Conservation (phyloP, 176 grass and related monocot genomes). For the Oryza glumipatula region DNA sequence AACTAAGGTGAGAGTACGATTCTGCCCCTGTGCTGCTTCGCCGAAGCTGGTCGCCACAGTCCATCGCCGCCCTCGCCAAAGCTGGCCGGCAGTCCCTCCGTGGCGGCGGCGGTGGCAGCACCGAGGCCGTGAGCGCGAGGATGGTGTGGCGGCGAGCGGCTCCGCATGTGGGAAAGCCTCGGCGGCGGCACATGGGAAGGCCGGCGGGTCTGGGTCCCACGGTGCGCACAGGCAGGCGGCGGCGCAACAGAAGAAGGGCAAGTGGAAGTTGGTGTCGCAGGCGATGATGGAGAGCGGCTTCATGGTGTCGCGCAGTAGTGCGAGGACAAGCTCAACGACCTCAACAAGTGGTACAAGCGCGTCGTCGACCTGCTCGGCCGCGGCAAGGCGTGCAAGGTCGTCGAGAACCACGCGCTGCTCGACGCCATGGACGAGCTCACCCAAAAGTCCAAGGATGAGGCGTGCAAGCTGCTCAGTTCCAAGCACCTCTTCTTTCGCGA, state of each 20-base stretch:
- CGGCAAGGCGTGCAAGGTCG: conserved; percentile 76
- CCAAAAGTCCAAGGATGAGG: conserved; percentile 79
- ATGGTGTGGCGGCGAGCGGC: not conserved
- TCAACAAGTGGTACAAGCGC: conserved; percentile 53
- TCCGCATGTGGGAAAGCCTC: not conserved
- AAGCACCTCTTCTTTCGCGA: conserved; percentile 97
- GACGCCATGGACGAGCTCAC: conserved; percentile 72
- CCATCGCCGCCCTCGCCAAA: too few relatives aligned
- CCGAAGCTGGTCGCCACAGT: too few relatives aligned
- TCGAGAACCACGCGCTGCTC: conserved; percentile 75
- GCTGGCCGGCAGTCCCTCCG: too few relatives aligned
- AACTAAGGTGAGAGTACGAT: too few relatives aligned
- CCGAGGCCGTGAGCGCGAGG: not conserved
- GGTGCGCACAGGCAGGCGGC: conserved; percentile 27
- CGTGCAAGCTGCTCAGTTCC: conserved; percentile 81
- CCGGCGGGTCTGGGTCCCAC: conserved; percentile 15
- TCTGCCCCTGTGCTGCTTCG: too few relatives aligned
- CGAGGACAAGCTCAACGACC: conserved; percentile 99
- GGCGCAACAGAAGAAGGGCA: conserved; percentile 80
- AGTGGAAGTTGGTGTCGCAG: conserved; percentile 90
- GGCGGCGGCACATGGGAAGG: conserved; percentile 16
- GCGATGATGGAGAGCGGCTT: conserved; percentile 78
- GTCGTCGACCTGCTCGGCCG: conserved; percentile 76
- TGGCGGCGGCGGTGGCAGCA: too few relatives aligned
- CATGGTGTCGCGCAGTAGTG: conserved; percentile 92